Evolutionary conservation across 768 basidiomycete genomes (phyloP).

Genomic region (Pluteus cervinus): DNA sequence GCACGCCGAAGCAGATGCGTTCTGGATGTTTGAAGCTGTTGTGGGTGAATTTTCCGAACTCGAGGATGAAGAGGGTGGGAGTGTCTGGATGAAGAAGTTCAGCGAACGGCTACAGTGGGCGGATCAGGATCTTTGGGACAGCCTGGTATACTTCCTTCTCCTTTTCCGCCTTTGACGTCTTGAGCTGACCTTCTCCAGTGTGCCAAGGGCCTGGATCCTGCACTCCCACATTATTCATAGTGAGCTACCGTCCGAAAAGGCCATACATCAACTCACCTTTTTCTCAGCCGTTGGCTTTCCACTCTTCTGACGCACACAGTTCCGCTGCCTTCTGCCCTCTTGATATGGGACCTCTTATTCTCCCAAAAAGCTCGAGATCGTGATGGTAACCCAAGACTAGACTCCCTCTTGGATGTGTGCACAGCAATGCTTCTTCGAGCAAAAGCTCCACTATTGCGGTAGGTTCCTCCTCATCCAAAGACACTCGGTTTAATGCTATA

Average conservation of each 20-base stretch:
- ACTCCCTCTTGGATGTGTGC: constrained; percentile 66
- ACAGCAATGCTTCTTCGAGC: constrained; percentile 61
- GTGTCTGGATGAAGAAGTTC: constrained; percentile 56
- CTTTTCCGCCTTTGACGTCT: constrained; percentile 5
- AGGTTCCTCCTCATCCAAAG: constrained; percentile 10
- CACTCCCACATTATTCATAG: constrained; percentile 77
- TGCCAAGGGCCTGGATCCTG: constrained; percentile 60
- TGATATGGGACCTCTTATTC: constrained; percentile 70
- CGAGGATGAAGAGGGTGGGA: constrained; percentile 61
- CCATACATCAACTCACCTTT: constrained; percentile 3
- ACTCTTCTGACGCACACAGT: constrained; percentile 68
- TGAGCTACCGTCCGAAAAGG: constrained; percentile 27
- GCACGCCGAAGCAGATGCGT: constrained; percentile 75
- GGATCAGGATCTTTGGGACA: constrained; percentile 54
- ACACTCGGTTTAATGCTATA: not conserved
- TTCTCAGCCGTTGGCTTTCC: constrained; percentile 64
- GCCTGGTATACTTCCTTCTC: constrained; percentile 40
- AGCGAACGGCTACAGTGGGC: constrained; percentile 56
- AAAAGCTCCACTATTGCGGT: constrained; percentile 51
- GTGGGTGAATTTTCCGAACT: constrained; percentile 68
- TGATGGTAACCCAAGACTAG: constrained; percentile 54
- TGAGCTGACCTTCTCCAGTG: constrained; percentile 30
- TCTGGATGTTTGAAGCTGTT: constrained; percentile 76
- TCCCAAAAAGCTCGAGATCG: constrained; percentile 50
- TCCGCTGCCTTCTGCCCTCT: constrained; percentile 52